Percentiles rank a stretch among this genome's conserved stretches.
Conservation (phyloP, 2,329 filamentous ascomycete genomes). For the Xylariales sp. region DNA sequence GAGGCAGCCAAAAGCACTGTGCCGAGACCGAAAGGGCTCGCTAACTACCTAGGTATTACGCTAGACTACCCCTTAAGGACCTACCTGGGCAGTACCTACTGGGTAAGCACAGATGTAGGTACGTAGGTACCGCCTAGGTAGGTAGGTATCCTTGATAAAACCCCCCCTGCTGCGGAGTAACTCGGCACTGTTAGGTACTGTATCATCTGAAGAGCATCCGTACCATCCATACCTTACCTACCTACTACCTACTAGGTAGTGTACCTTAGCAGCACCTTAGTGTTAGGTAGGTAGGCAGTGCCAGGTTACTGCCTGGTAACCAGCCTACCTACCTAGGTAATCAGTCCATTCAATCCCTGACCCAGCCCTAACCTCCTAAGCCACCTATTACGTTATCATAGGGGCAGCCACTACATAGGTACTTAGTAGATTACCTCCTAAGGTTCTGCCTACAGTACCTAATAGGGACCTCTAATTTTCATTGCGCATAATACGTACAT, state of each 20-base stretch:
- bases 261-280: too few relatives aligned
- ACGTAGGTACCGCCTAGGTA: background rate
- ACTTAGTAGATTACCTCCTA: too few relatives aligned
- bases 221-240: too few relatives aligned
- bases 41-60: background rate
- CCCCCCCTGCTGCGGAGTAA: conserved; percentile 10
- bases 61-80: too few relatives aligned
- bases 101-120: background rate
- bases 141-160: background rate
- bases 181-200: conserved; percentile 12
- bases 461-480: background rate
- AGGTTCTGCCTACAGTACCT: too few relatives aligned
- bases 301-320: too few relatives aligned
- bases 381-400: conserved; percentile 11
- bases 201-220: too few relatives aligned
- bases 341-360: too few relatives aligned
- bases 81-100: background rate
- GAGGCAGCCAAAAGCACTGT: conserved; percentile 16
- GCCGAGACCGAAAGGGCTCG: background rate
- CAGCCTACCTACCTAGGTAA: too few relatives aligned
- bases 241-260: too few relatives aligned
- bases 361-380: background rate
- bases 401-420: too few relatives aligned
- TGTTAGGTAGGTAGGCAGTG: too few relatives aligned
- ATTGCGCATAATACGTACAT: background rate